Percentiles rank a stretch among this genome's conserved stretches.
phyloP scores from a whole-genome alignment of 2,329 filamentous ascomycete genomes.

The Cladosporium sphaerospermum region DNA sequence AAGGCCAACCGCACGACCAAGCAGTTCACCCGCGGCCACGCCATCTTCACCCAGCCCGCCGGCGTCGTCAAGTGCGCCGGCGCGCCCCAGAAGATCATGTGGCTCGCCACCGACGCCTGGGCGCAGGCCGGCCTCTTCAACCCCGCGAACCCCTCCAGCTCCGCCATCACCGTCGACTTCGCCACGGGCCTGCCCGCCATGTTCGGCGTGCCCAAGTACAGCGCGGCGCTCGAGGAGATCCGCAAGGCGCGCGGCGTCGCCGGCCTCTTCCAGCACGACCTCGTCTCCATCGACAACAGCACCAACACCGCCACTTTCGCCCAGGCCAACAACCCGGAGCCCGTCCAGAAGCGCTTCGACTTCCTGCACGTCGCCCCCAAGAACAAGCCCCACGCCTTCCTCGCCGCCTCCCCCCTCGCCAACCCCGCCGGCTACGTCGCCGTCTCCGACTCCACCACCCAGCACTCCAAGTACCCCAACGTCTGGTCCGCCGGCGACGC shows the following conservation, averaged over 20 bases:
- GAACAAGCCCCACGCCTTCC: slow-evolving; percentile 32
- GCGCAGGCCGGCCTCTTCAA: slow-evolving; percentile 32
- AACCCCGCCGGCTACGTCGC: slow-evolving; percentile 34
- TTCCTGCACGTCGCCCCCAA: slow-evolving; percentile 34
- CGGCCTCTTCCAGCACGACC: slow-evolving; percentile 35
- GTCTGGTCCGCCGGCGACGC: slow-evolving; percentile 37
- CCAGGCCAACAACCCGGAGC: slow-evolving; percentile 20
- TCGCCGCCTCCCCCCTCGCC: slow-evolving; percentile 31
- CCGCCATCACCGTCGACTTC: slow-evolving; percentile 31
- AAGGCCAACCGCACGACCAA: slow-evolving; percentile 31
- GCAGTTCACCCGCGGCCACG: slow-evolving; percentile 29
- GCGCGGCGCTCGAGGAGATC: slow-evolving; percentile 30
- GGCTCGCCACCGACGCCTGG: slow-evolving; percentile 37
- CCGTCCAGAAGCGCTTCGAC: slow-evolving; percentile 31
- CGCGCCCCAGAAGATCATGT: slow-evolving; percentile 38
- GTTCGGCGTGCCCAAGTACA: slow-evolving; percentile 38
- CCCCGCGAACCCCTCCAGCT: slow-evolving; percentile 20
- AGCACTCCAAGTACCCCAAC: slow-evolving; percentile 34
- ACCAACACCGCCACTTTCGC: slow-evolving; percentile 29
- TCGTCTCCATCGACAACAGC: slow-evolving; percentile 33
- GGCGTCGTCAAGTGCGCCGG: slow-evolving; percentile 37
- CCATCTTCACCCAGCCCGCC: slow-evolving; percentile 35
- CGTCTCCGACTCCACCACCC: slow-evolving; percentile 31
- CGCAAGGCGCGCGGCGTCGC: slow-evolving; percentile 32
- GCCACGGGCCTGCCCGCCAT: slow-evolving; percentile 35